These are phyloP conservation scores for Tolypocladium ophioglossoides DNA, from an alignment of 2,329 filamentous ascomycete species.

Conservation along the genomic window DNA sequence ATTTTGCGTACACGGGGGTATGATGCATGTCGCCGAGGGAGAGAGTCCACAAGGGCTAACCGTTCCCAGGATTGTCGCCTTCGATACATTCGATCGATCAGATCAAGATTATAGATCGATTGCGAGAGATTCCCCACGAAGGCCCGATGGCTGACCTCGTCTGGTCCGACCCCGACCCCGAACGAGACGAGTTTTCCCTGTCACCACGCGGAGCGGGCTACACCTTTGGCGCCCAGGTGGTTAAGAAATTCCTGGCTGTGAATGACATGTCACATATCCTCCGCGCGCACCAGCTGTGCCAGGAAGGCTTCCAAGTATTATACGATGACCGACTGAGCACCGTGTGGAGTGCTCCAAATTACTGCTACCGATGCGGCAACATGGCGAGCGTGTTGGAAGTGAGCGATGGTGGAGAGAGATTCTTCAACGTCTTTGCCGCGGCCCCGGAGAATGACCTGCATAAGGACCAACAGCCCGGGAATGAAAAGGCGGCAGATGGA, in stretches of 20 bases:
- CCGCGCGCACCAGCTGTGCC: slow-evolving; percentile 94
- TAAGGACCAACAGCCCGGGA: slow-evolving; percentile 70
- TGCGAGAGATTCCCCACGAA: slow-evolving; percentile 96
- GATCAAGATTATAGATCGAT: slow-evolving; percentile 98
- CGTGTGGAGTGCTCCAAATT: slow-evolving; percentile 96
- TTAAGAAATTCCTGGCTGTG: slow-evolving; percentile 95
- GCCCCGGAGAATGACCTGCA: slow-evolving; percentile 91
- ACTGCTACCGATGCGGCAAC: slow-evolving; percentile 92
- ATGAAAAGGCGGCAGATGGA: slow-evolving; percentile 58
- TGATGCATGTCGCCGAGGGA: slow-evolving; percentile 6
- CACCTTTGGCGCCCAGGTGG: slow-evolving; percentile 94
- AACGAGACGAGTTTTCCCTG: slow-evolving; percentile 92
- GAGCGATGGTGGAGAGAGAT: slow-evolving; percentile 81
- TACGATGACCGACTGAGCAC: slow-evolving; percentile 93
- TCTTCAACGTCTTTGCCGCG: slow-evolving; percentile 96
- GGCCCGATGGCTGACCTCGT: slow-evolving; percentile 99
- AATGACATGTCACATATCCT: slow-evolving; percentile 98
- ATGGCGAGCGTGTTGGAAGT: slow-evolving; percentile 96
- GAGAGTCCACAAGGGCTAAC: not conserved
- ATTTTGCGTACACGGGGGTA: slow-evolving; percentile 92
- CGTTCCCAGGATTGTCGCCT: slow-evolving; percentile 56
- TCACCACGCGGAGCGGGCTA: slow-evolving; percentile 91
- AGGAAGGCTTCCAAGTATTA: slow-evolving; percentile 94
- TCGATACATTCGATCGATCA: slow-evolving; percentile 98
- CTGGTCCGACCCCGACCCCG: slow-evolving; percentile 96